These are phyloP conservation scores for Endocarpon pusillum DNA, from an alignment of 495 filamentous ascomycete species.

Conservation along the genomic window DNA sequence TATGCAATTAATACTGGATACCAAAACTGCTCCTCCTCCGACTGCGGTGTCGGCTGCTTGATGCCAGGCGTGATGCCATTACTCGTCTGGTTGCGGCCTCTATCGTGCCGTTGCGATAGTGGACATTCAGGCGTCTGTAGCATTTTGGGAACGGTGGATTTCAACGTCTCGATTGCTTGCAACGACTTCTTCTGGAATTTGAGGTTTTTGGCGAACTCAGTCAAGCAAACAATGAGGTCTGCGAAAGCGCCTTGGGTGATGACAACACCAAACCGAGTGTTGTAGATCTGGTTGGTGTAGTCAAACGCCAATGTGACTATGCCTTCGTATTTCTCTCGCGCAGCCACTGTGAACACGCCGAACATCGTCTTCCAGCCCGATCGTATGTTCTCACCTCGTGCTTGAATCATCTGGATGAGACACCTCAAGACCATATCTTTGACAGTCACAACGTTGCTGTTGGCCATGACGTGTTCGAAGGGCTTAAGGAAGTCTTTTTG, in stretches of 20 bases:
- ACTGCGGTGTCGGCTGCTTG: slow-evolving; percentile 36
- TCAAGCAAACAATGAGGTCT: slow-evolving; percentile 87
- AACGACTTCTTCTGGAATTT: slow-evolving; percentile 95
- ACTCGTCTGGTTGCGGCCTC: slow-evolving; percentile 23
- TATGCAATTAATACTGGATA: slow-evolving; percentile 95
- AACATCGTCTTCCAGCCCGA: slow-evolving; percentile 99
- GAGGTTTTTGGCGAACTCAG: slow-evolving; percentile 95
- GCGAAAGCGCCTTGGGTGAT: slow-evolving; percentile 94
- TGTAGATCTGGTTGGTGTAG: slow-evolving; percentile 95
- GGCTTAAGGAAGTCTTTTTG: slow-evolving; percentile 98
- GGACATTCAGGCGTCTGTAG: slow-evolving; percentile 91
- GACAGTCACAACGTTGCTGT: slow-evolving; percentile 72
- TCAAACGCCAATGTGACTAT: slow-evolving; percentile 96
- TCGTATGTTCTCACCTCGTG: slow-evolving; percentile 84
- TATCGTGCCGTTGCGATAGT: slow-evolving; percentile 41
- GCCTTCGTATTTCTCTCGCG: slow-evolving; percentile 78
- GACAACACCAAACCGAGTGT: slow-evolving; percentile 87
- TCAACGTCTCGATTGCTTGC: slow-evolving; percentile 88
- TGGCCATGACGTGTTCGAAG: slow-evolving; percentile 92
- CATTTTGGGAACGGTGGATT: slow-evolving; percentile 84
- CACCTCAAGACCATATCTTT: slow-evolving; percentile 98
- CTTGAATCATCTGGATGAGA: slow-evolving; percentile 97
- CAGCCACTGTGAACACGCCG: slow-evolving; percentile 91
- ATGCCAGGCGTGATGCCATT: slow-evolving; percentile 29
- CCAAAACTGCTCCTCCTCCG: slow-evolving; percentile 94